Base-by-base conservation (phyloP, 2,329 filamentous ascomycete genomes). In the Xylariaceae sp. region DNA sequence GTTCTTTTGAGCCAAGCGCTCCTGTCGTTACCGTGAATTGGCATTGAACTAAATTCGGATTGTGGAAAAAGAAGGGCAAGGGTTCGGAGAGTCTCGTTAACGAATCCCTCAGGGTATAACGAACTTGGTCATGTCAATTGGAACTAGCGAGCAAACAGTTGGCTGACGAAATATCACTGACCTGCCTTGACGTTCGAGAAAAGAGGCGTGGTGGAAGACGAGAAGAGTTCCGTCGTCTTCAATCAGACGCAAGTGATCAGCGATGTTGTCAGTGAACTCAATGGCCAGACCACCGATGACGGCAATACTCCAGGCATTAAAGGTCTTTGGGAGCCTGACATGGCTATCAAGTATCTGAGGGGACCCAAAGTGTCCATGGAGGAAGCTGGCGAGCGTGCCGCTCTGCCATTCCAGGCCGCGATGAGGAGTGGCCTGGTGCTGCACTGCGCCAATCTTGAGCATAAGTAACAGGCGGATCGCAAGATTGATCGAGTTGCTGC, bases 141-240 rank as follows among this genome's bases (percentile, higher is more conserved):
- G 17, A 22, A 15, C 11, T 18, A n/a, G n/a, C n/a, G n/a, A n/a
- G n/a, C n/a, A n/a, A n/a, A n/a, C 1, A 7, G 9, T 10, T 11
- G 12, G 12, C 18, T 22, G 17, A 5, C 19, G 30, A 12, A 19
- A 14, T 17, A 45, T 31, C 30, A 45, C 51, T 47, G n/a, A 50
- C 52, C 36, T 49, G 53, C 54, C 19, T 53, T 64, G 62, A 14
- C 49, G 52, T 39, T 63, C 51, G 30, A 71, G 48, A 31, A 71
- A 69, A 0, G 67, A 65, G 1, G 60, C 66, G 47, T 72, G 63
- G 48, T 71, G 65, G 43, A 73, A 74, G 1, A 75, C 53, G 5
- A 59, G 49, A 0, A 73, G 52, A 9, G 53, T 65, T 1, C 52
- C 66, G 46, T 71, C 69, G 6, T 66, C 62, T 22, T 71, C 63